Percentiles rank a stretch among this genome's conserved stretches.
Evolutionary conservation across 495 filamentous ascomycete genomes (phyloP).

Genomic region (Tuber umbilicatum): DNA sequence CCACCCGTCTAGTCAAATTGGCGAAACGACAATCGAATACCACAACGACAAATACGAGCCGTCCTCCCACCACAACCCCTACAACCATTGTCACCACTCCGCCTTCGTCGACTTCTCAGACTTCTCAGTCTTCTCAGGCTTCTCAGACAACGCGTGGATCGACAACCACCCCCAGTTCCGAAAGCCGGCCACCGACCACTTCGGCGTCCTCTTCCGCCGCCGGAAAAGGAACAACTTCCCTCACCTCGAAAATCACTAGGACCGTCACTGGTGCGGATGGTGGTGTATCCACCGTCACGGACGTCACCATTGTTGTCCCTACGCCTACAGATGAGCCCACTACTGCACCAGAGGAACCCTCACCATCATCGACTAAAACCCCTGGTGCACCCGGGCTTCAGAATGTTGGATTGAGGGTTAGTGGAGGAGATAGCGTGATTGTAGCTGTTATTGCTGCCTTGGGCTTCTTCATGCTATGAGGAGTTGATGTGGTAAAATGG

Average conservation of each 20-base stretch:
- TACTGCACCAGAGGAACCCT: background rate
- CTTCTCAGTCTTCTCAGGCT: too few relatives aligned
- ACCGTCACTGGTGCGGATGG: conserved; percentile 27
- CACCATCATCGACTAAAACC: background rate
- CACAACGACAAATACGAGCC: conserved; percentile 23
- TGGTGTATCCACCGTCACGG: conserved; percentile 21
- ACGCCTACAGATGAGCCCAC: conserved; percentile 3
- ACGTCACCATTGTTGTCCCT: conserved; percentile 18
- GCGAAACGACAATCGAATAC: conserved; percentile 46
- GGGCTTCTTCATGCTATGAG: conserved; percentile 32
- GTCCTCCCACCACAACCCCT: conserved; percentile 8
- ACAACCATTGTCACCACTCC: background rate
- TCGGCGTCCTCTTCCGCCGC: background rate
- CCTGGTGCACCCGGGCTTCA: conserved; percentile 10
- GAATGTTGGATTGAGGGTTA: conserved; percentile 16
- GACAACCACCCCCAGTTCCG: background rate
- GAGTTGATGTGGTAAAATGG: background rate
- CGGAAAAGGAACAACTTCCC: conserved; percentile 15
- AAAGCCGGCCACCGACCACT: too few relatives aligned
- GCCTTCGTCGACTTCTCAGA: background rate
- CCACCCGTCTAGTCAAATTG: conserved; percentile 46
- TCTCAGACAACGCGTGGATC: conserved; percentile 4
- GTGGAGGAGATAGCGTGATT: conserved; percentile 22
- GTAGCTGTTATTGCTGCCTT: conserved; percentile 28
- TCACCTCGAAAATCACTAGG: conserved; percentile 17